A percentile compares a stretch with the other conserved stretches of the same genome.
These are phyloP conservation scores for Starmerella floricola DNA, from an alignment of 805 yeast genomes.

Conservation along the genomic window DNA sequence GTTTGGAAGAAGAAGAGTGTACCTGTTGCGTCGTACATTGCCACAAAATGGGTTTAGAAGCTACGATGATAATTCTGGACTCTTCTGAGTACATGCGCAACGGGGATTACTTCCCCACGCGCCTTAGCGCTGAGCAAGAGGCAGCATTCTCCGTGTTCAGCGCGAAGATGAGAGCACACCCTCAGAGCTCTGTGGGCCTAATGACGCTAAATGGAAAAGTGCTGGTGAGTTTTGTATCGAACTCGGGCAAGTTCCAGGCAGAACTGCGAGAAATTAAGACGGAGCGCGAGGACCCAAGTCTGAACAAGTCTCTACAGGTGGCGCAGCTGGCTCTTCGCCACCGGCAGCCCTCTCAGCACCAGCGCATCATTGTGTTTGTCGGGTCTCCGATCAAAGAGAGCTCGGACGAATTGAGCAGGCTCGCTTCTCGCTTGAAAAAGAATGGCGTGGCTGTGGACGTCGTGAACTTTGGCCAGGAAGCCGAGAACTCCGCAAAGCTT, in stretches of 20 bases:
- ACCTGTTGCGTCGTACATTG: not conserved
- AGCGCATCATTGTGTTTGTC: slow-evolving; percentile 78
- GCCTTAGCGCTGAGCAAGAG: slow-evolving; percentile 87
- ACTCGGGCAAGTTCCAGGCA: slow-evolving; percentile 70
- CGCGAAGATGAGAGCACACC: slow-evolving; percentile 75
- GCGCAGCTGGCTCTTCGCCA: slow-evolving; percentile 90
- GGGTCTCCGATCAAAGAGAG: slow-evolving; percentile 71
- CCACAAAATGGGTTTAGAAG: slow-evolving; percentile 74
- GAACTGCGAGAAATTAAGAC: slow-evolving; percentile 72
- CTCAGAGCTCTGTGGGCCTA: slow-evolving; percentile 87
- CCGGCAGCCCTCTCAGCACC: slow-evolving; percentile 85
- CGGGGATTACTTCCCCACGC: slow-evolving; percentile 80
- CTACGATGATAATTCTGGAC: slow-evolving; percentile 89
- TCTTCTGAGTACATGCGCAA: slow-evolving; percentile 93
- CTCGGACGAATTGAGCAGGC: slow-evolving; percentile 59
- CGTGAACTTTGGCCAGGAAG: slow-evolving; percentile 84
- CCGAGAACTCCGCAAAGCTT: slow-evolving; percentile 59
- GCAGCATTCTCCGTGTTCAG: slow-evolving; percentile 79
- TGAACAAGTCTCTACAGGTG: slow-evolving; percentile 79
- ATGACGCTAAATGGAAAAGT: slow-evolving; percentile 85
- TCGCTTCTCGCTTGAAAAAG: slow-evolving; percentile 88
- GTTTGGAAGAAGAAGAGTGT: too few relatives aligned
- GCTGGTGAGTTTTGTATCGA: slow-evolving; percentile 75
- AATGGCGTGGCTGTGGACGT: slow-evolving; percentile 83
- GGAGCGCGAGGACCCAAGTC: slow-evolving; percentile 37